Conservation (phyloP, 371 early-diverging fungal genomes). For the Mortierella sp. region DNA sequence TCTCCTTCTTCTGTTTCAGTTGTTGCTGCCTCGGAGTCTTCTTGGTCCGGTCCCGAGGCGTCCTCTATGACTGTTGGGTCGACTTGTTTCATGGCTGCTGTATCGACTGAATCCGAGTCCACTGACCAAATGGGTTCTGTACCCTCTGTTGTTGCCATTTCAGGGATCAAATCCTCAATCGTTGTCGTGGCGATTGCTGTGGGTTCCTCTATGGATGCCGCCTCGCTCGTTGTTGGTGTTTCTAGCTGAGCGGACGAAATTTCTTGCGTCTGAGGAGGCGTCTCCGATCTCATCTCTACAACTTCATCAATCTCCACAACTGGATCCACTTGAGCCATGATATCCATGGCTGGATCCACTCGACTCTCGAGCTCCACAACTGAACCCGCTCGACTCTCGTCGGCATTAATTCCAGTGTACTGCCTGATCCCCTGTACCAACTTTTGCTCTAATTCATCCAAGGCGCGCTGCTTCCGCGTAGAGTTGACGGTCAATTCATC, state of each 20-base stretch:
- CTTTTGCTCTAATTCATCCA: slow-evolving; percentile 28
- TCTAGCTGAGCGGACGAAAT: background rate
- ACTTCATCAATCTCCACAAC: background rate
- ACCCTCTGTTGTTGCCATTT: too few species aligned
- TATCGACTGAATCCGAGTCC: background rate
- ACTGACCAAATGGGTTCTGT: background rate
- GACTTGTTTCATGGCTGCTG: background rate
- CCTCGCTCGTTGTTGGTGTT: background rate
- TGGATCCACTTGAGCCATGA: background rate
- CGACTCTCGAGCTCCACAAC: background rate
- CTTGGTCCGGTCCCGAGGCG: background rate
- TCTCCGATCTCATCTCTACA: background rate
- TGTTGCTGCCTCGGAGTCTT: background rate
- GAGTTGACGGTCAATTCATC: background rate
- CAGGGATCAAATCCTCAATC: background rate
- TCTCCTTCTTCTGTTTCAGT: background rate
- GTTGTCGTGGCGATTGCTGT: background rate
- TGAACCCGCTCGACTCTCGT: background rate
- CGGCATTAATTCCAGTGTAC: background rate
- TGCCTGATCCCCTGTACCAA: slow-evolving; percentile 38
- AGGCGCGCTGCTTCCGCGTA: slow-evolving; percentile 22
- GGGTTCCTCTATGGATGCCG: background rate
- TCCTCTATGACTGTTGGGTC: background rate
- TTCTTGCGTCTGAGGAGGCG: too few species aligned
- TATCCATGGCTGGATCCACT: background rate